A percentile compares a stretch with the other conserved stretches of the same genome.
Conservation (phyloP, 768 basidiomycete species). For the Mycena galericulata region DNA sequence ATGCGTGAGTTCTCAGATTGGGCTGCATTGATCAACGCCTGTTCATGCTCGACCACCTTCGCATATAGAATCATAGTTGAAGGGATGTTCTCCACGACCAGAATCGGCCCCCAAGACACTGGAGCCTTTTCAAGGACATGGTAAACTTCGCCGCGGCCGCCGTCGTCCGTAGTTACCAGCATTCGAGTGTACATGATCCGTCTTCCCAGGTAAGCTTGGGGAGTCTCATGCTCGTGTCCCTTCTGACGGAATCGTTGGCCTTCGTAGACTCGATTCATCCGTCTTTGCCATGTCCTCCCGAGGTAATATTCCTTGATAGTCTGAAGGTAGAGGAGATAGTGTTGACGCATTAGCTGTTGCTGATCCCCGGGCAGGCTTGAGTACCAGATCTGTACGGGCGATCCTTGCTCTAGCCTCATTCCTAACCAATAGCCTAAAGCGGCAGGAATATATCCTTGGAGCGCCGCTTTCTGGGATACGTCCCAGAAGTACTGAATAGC, state of each 20-base stretch:
- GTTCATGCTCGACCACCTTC: neutral
- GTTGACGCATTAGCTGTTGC: neutral
- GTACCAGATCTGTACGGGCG: neutral
- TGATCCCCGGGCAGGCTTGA: neutral
- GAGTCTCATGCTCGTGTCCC: neutral
- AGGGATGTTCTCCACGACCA: neutral
- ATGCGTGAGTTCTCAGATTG: no score
- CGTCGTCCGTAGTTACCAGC: neutral
- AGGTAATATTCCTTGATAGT: neutral
- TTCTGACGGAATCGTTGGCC: neutral
- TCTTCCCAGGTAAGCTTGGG: neutral
- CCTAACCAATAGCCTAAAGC: no score
- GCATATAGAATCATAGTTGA: neutral
- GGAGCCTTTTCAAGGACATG: neutral
- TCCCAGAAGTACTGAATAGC: slow-evolving; percentile 6
- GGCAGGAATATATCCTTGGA: no score
- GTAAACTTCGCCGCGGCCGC: neutral
- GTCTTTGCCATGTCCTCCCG: neutral
- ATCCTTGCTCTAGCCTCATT: no score
- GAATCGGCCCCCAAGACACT: neutral
- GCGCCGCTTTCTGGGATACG: neutral
- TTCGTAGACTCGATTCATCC: neutral
- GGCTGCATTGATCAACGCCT: neutral
- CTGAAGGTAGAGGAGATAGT: neutral
- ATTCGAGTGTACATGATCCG: neutral